A percentile compares a stretch with the other conserved stretches of the same genome.
Conservation (phyloP, 768 basidiomycete species). For the Nidularia sp. region DNA sequence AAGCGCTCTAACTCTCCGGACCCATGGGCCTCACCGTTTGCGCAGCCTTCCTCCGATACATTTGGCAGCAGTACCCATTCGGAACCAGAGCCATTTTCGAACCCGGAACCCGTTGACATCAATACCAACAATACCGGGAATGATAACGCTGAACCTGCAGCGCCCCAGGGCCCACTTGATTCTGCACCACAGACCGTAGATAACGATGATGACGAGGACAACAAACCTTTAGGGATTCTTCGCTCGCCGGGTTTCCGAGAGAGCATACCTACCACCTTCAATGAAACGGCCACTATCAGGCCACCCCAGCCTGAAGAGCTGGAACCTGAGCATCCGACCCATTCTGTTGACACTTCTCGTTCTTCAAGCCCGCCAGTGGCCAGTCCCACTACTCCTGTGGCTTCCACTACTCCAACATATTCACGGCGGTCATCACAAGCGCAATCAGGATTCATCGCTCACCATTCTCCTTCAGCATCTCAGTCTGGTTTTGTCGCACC, state of each 20-base stretch:
- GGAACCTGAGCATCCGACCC: slow-evolving; percentile 11
- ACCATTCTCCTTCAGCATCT: slow-evolving; percentile 19
- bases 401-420: slow-evolving; percentile 19
- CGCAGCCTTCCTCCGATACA: slow-evolving; percentile 19
- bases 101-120: slow-evolving; percentile 1
- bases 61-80: slow-evolving; percentile 16
- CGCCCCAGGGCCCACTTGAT: slow-evolving; percentile 29
- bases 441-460: slow-evolving; percentile 15
- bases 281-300: slow-evolving; percentile 40
- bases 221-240: slow-evolving; percentile 20
- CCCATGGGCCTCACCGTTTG: slow-evolving; percentile 68
- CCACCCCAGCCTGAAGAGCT: slow-evolving; percentile 27
- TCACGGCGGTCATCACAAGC: slow-evolving; percentile 10
- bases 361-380: slow-evolving; percentile 4
- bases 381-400: slow-evolving; percentile 6
- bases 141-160: slow-evolving; percentile 13
- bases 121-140: slow-evolving; percentile 8
- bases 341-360: background rate
- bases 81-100: slow-evolving; percentile 15
- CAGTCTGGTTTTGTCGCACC: slow-evolving; percentile 28
- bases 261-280: slow-evolving; percentile 35
- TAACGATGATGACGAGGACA: slow-evolving; percentile 31
- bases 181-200: slow-evolving; percentile 17
- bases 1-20: slow-evolving; percentile 68
- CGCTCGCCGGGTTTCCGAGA: slow-evolving; percentile 53